Base-by-base conservation (phyloP, 441 rosid species). In the Arabidopsis hybrid region DNA sequence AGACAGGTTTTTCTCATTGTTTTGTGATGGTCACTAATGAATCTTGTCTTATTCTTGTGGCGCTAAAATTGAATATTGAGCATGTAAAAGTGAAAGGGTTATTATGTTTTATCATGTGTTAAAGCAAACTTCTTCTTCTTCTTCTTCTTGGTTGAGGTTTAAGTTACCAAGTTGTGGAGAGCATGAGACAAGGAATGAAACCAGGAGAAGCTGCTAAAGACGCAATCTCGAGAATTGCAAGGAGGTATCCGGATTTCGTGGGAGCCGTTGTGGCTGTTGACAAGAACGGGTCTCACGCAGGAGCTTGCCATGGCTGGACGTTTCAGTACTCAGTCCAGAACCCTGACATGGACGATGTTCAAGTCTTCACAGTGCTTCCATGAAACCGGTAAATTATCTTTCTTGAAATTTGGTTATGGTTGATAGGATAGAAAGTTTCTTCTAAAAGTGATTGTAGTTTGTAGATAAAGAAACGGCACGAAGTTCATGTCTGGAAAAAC, bases 91-190 rank as follows among this genome's bases (percentile, higher is more conserved):
- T 31, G 32, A 32, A 49, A 39, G 8, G 10, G 4, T 60, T 16
- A 17, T 49, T 26, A 42, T 60, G 47, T 56, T 63, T 31, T 56
- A 2, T 31, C 8, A 14, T 14, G 39, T 21, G 32, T 57, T 47
- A 9, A 40, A 14, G 43, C 1, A 12, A 18, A 17, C 42, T 50
- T 36, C 7, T 9, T 8, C 18, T 14, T 43, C 18, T 46, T 69
- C 16, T 49, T 57, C 4, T 59, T 51, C 51, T 38, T 32, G 45
- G 29, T 12, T 71, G 73, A 63, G 31, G 67, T 72, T 78, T 65
- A 84, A 94, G 97, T 80, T 92, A 90, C 77, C 97, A 94, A 85
- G 95, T 86, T 17, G 97, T 94, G 76, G 97, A 92, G 82, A 94
- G 94, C 40, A 94, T 90, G 97, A 87, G 99, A 83, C 69, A 38